Base-by-base conservation (phyloP, 345 rosid genomes). In the Eutrema yunnanense region DNA sequence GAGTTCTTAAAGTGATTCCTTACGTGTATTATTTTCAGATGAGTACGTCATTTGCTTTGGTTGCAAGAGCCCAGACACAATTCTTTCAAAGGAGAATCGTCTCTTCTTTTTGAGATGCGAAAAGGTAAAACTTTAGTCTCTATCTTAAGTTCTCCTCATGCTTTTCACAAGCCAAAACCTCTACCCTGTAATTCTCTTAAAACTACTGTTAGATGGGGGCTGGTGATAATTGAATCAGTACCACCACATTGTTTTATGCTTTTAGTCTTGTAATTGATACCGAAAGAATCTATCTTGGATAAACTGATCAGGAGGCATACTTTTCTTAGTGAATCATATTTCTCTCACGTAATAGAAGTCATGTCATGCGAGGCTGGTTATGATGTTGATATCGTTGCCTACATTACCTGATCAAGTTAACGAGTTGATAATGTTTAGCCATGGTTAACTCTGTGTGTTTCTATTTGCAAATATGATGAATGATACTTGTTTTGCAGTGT, bases 81-180 rank as follows among this genome's bases (percentile, higher is more conserved):
- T 85, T 57, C 85, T 86, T 53, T 83, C 90, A 2, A 88, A 86
- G 80, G 91, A 88, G 79, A 88, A 85, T 73, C 83, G 91, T 60
- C 84, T 86, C 72, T 86, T 85, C 80, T 88, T 88, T 63, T 73
- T 88, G 62, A 69, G 93, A 84, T 88, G 94, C 12, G 90, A 88
- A 80, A 86, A 86, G 90, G 93, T 88, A 80, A 44, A 27, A 6
- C 16, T 33, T 11, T 5, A 36, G 34, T 42, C 26, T 19, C 50
- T 9, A 5, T 5, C 33, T 22, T 60, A 6, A 41, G 26, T 52
- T 52, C 38, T 56, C 27, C 47, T 40, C 60, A 16, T 62, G 8
- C 53, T 49, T 37, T 62, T 3, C 49, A 32, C 69, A 16, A 41
- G 32, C 60, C 26, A 50, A 60, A 71, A 52, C 30, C n/a, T 60